Percentiles rank a stretch among this genome's conserved stretches.
phyloP scores from a whole-genome alignment of 2,329 filamentous ascomycete species.

The Nemania sp. region DNA sequence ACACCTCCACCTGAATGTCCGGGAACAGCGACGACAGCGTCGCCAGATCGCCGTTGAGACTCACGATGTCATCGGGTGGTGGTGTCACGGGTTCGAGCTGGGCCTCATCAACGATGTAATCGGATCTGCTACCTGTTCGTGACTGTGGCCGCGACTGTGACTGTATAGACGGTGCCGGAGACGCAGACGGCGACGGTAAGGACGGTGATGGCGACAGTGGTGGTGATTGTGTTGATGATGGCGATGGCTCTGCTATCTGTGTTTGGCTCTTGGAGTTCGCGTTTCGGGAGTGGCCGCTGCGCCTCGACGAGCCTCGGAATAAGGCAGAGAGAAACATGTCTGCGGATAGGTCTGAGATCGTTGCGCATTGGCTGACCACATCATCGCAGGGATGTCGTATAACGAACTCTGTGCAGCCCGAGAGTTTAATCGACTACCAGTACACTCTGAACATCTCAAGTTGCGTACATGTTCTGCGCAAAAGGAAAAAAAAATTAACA shows the following conservation, averaged over 20 bases:
- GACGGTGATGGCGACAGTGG: conserved; percentile 23
- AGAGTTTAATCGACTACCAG: too few relatives aligned
- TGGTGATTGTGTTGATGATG: conserved; percentile 23
- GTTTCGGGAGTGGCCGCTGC: conserved; percentile 26
- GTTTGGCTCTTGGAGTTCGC: conserved; percentile 20
- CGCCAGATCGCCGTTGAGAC: conserved; percentile 71
- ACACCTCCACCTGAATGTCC: conserved; percentile 79
- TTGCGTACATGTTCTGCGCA: too few relatives aligned
- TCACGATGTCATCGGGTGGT: conserved; percentile 65
- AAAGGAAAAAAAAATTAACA: too few relatives aligned
- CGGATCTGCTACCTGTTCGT: conserved; percentile 36
- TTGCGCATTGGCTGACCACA: conserved; percentile 23
- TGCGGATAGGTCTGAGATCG: conserved; percentile 23
- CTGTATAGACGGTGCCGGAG: conserved; percentile 11
- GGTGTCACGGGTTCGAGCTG: conserved; percentile 53
- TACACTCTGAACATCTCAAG: too few relatives aligned
- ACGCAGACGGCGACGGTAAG: conserved; percentile 20
- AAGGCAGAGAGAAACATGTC: conserved; percentile 36
- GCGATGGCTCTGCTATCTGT: conserved; percentile 24
- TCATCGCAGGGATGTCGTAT: too few relatives aligned
- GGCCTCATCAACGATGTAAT: conserved; percentile 59
- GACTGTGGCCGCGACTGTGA: conserved; percentile 20
- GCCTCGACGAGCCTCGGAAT: conserved; percentile 30
- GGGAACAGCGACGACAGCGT: conserved; percentile 74
- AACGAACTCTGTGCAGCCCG: too few relatives aligned